phyloP scores from a whole-genome alignment of 1,284 basidiomycete genomes.

The Puccinia triticina region DNA sequence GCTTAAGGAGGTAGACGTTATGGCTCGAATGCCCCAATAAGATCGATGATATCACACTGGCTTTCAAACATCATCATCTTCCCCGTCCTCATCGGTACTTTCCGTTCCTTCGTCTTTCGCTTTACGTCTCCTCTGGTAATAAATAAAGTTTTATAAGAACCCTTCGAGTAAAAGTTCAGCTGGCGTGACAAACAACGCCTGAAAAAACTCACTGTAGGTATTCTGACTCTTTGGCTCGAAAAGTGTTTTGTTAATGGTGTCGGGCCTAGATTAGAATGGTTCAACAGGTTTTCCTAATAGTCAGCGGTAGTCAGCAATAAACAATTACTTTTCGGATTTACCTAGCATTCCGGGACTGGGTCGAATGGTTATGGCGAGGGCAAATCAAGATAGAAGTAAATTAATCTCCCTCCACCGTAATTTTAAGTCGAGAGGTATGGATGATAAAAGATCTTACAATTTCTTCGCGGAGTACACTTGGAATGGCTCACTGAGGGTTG shows the following conservation, averaged over 20 bases:
- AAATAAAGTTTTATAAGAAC: neutral
- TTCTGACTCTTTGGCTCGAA: conserved; percentile 37
- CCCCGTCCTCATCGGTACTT: conserved; percentile 15
- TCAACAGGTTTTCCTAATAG: neutral
- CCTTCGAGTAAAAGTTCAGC: neutral
- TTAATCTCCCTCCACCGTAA: neutral
- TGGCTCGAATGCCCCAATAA: neutral
- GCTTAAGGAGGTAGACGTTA: neutral
- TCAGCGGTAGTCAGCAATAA: neutral
- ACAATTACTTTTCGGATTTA: neutral
- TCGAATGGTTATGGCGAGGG: neutral
- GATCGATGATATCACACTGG: neutral
- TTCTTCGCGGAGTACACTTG: conserved; percentile 88
- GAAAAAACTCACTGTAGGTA: conserved; percentile 35
- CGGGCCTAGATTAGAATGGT: neutral
- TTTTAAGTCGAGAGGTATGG: neutral
- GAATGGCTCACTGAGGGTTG: conserved; percentile 82
- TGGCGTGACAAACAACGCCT: neutral
- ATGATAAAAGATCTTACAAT: conserved; percentile 63
- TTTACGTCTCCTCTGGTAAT: conserved; percentile 24
- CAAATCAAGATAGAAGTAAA: neutral
- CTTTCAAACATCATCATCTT: conserved; percentile 7
- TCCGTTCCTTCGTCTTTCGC: conserved; percentile 32
- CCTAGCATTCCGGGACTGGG: conserved; percentile 45
- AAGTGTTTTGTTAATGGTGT: conserved; percentile 41